Conservation (phyloP, 176 grass and related monocot species). For the Zea luxurians region DNA sequence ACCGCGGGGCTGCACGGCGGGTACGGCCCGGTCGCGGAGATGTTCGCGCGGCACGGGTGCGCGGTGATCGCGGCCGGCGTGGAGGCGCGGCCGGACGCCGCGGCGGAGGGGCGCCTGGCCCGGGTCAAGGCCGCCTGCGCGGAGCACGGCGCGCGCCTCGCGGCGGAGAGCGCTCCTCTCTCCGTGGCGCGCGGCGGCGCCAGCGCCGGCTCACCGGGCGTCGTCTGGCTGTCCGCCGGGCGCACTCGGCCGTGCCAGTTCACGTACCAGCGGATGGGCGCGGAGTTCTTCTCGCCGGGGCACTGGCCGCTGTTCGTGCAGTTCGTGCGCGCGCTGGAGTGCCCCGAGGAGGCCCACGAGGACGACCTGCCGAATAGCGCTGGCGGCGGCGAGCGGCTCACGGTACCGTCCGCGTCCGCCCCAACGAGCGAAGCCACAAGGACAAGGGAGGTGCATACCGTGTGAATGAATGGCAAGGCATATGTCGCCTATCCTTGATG, state of each 20-base stretch:
- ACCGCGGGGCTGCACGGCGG: constrained; percentile 71
- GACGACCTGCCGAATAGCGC: constrained; percentile 44
- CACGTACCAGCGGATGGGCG: constrained; percentile 78
- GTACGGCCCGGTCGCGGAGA: constrained; percentile 56
- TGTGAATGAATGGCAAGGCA: constrained; percentile 10
- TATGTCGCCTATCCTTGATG: not conserved
- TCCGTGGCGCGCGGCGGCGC: constrained; percentile 32
- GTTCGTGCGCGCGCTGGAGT: constrained; percentile 58
- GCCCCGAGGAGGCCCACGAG: constrained; percentile 34
- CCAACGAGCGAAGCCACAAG: not conserved
- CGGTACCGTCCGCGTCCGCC: constrained; percentile 6
- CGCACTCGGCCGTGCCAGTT: constrained; percentile 40
- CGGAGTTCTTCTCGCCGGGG: constrained; percentile 74
- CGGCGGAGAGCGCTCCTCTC: constrained; percentile 71
- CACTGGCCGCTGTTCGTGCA: constrained; percentile 82
- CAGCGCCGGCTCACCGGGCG: constrained; percentile 18
- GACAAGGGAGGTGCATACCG: constrained; percentile 44
- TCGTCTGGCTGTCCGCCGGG: constrained; percentile 37
- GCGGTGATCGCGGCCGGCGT: constrained; percentile 64
- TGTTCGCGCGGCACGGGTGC: constrained; percentile 60
- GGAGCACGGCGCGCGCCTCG: constrained; percentile 44
- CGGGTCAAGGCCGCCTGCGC: constrained; percentile 62
- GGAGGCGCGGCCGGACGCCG: constrained; percentile 26
- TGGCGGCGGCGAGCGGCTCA: not conserved
- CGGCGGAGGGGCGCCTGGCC: constrained; percentile 33